These are phyloP conservation scores for Fraxinus quadrangulata DNA, from an alignment of 257 asterid genomes.

Conservation along the genomic window DNA sequence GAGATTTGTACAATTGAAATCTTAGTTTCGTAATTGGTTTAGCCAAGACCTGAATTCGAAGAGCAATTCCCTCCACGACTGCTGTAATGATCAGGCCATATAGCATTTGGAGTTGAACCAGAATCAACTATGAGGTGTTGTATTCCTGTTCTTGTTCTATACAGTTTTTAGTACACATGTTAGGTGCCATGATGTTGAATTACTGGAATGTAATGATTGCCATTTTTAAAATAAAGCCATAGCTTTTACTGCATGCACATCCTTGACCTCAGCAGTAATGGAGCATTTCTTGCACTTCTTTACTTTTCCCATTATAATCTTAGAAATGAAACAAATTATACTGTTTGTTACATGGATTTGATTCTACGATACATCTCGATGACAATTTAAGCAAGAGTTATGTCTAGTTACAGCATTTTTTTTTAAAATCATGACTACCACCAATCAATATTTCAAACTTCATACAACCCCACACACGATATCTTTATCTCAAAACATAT, in stretches of 20 bases:
- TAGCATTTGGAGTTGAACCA: background rate
- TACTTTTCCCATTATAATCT: too few relatives aligned
- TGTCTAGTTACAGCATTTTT: too few relatives aligned
- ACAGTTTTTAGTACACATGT: background rate
- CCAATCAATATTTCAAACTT: too few relatives aligned
- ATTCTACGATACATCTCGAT: too few relatives aligned
- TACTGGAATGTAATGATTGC: background rate
- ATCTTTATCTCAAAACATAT: background rate
- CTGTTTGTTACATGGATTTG: too few relatives aligned
- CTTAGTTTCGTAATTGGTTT: constrained; percentile 31
- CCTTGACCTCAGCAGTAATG: too few relatives aligned
- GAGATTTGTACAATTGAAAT: constrained; percentile 54
- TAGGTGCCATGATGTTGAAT: background rate
- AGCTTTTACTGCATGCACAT: too few relatives aligned
- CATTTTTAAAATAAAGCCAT: background rate
- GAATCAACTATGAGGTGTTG: background rate
- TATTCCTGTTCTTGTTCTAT: background rate
- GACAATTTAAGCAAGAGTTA: too few relatives aligned
- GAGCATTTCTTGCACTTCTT: too few relatives aligned
- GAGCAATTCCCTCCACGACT: background rate
- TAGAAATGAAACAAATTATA: too few relatives aligned
- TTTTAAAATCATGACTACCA: too few relatives aligned
- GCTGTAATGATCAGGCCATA: background rate
- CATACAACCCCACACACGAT: too few relatives aligned
- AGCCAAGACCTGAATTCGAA: background rate